Conservation (phyloP, 345 rosid genomes). For the Camelina laxa region DNA sequence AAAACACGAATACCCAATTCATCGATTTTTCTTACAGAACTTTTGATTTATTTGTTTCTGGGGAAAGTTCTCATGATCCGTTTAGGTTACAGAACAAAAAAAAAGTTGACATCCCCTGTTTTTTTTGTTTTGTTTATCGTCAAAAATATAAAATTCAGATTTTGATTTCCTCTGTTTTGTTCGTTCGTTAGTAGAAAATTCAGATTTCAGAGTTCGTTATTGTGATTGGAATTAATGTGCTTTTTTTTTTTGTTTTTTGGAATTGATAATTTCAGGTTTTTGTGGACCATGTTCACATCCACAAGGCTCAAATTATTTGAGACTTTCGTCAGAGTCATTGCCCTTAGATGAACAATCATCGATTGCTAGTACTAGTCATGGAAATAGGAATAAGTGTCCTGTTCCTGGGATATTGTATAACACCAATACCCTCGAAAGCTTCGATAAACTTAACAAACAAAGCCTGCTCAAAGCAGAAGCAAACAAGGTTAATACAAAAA, state of each 20-base stretch:
- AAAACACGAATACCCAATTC: too few species aligned
- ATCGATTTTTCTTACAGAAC: too few species aligned
- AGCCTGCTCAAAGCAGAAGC: conserved; percentile 70
- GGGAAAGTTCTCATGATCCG: conserved; percentile 12
- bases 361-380: conserved; percentile 17
- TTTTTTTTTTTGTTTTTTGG: background rate
- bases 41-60: too few species aligned
- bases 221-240: conserved; percentile 43
- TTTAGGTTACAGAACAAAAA: conserved; percentile 26
- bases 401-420: conserved; percentile 83
- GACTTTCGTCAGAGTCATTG: conserved; percentile 75
- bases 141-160: background rate
- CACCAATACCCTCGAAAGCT: conserved; percentile 81
- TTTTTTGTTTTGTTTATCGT: background rate
- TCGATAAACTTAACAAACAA: conserved; percentile 63
- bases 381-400: conserved; percentile 74
- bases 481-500: conserved; percentile 61
- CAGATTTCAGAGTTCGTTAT: conserved; percentile 22
- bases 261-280: conserved; percentile 36
- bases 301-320: conserved; percentile 74
- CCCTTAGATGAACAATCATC: conserved; percentile 53
- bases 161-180: background rate
- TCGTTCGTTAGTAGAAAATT: conserved; percentile 11
- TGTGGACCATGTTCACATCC: conserved; percentile 88
- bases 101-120: conserved; percentile 15